These are phyloP conservation scores for Plasmodium sp. DNA, from an alignment of 169 alveolate genomes.

Conservation along the genomic window DNA sequence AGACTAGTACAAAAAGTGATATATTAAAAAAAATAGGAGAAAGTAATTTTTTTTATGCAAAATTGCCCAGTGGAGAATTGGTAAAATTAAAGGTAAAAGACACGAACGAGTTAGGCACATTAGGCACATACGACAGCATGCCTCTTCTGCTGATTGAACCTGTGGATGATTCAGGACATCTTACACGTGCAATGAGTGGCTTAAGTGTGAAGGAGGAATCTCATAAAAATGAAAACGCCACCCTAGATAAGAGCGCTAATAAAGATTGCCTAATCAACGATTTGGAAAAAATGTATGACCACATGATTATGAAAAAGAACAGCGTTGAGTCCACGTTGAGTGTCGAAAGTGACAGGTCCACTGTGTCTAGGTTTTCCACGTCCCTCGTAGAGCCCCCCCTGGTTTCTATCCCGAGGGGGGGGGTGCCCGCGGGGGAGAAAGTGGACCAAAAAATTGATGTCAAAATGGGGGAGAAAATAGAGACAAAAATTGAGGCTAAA, in stretches of 20 bases:
- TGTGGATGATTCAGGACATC: constrained; percentile 10
- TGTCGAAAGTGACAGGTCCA: constrained; percentile 2
- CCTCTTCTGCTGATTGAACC: constrained; percentile 62
- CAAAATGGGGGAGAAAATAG: not conserved
- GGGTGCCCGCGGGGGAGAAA: not conserved
- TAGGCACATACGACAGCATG: constrained; percentile 21
- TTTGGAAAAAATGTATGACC: constrained; percentile 27
- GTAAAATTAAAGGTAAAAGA: constrained; percentile 60
- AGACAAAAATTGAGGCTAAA: not conserved
- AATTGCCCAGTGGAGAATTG: constrained; percentile 72
- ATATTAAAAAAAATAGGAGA: constrained; percentile 37
- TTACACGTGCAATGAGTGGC: not conserved
- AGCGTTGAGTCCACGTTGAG: constrained; percentile 21
- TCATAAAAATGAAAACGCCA: not conserved
- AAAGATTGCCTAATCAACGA: constrained; percentile 2
- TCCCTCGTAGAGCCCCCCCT: not conserved
- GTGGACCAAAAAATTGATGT: not conserved
- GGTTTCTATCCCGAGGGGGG: not conserved
- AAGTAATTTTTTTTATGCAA: constrained; percentile 49
- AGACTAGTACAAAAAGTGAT: not conserved
- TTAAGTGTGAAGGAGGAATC: not conserved
- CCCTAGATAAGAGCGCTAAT: not conserved
- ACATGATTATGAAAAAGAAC: not conserved
- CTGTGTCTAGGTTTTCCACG: not conserved
- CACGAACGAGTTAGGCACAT: not conserved